Evolutionary conservation across 2,329 filamentous ascomycete genomes (phyloP), one percentile per base, ranked within the genome.

Genomic region (Hypoxylon sp.): DNA sequence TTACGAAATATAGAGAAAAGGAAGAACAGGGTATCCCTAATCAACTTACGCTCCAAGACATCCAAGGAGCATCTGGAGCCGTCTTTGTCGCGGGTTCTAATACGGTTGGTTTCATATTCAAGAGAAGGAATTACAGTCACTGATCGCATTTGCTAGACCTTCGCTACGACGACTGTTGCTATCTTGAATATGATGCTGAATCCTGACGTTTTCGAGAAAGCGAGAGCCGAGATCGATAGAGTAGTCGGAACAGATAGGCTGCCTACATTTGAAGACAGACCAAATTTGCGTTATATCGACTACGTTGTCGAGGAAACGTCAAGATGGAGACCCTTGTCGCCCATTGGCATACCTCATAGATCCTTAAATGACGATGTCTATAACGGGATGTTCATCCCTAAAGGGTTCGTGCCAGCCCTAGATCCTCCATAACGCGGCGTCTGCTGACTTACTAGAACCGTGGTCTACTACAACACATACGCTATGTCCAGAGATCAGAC

Each of bases 311-410:
- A 84, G 55, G 84, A 86, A 65, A 79, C 79, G 7, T 75, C 79
- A 37, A 78, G 83, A 21, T 83, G 79, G 78, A 75, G 63, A 23
- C 62, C 70, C 45, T 25, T 85, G 2, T 80, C 79, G 11, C 82
- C 83, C 0, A 73, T 85, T 1, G 84, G 82, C 2, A 83, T 89
- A 34, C 87, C 87, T 1, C 87, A 89, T 73, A 81, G 78, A 46
- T 80, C 84, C 12, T 78, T 84, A 1, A 74, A 83, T 48, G 86
- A 89, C 51, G 87, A 89, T 59, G 77, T 82, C 9, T 89, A 88
- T 71, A 58, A 66, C 7, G 66, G 21, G 3, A 65, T 69, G 67
- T 68, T 65, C 32, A 69, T 71, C 27, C 69, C 69, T n/a, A 66
- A 63, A 51, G 66, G 66, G 66, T 67, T 25, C 4, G 60, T 32